Percentiles rank a stretch among this genome's conserved stretches.
These are phyloP conservation scores for Lasiodiplodia hormozganensis DNA, from an alignment of 2,329 filamentous ascomycete species.

Conservation along the genomic window DNA sequence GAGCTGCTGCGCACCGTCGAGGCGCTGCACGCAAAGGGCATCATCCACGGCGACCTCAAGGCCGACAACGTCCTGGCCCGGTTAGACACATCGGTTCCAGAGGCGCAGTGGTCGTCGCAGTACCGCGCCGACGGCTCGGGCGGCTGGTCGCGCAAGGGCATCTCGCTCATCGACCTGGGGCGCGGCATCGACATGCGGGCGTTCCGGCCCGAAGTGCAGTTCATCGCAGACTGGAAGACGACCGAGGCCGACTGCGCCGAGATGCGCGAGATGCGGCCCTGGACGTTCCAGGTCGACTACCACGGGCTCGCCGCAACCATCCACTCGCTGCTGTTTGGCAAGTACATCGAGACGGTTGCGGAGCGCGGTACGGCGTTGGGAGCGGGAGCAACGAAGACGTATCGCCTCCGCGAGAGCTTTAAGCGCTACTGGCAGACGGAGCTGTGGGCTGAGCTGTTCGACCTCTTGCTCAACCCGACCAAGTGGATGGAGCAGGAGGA, in stretches of 20 bases:
- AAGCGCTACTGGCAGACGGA: slow-evolving; percentile 98
- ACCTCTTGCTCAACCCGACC: slow-evolving; percentile 80
- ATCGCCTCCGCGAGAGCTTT: slow-evolving; percentile 79
- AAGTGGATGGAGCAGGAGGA: slow-evolving; percentile 65
- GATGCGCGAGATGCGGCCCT: slow-evolving; percentile 91
- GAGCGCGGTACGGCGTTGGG: slow-evolving; percentile 57
- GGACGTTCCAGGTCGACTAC: slow-evolving; percentile 98
- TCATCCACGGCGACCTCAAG: slow-evolving; percentile 94
- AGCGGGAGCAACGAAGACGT: slow-evolving; percentile 68
- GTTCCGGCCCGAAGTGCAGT: slow-evolving; percentile 78
- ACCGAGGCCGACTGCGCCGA: slow-evolving; percentile 88
- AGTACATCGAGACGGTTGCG: slow-evolving; percentile 83
- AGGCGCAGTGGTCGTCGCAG: slow-evolving; percentile 65
- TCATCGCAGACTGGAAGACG: slow-evolving; percentile 96
- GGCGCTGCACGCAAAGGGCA: slow-evolving; percentile 76
- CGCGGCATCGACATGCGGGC: slow-evolving; percentile 91
- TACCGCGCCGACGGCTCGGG: slow-evolving; percentile 77
- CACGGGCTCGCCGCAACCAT: slow-evolving; percentile 89
- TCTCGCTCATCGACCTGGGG: slow-evolving; percentile 93
- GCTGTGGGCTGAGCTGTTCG: slow-evolving; percentile 84
- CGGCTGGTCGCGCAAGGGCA: slow-evolving; percentile 81
- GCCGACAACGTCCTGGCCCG: slow-evolving; percentile 93
- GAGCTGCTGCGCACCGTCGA: slow-evolving; percentile 92
- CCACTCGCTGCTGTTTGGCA: slow-evolving; percentile 89
- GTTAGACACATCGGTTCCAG: slow-evolving; percentile 67